Evolutionary conservation across 2,329 filamentous ascomycete genomes (phyloP).

Genomic region (Beauveria australis): DNA sequence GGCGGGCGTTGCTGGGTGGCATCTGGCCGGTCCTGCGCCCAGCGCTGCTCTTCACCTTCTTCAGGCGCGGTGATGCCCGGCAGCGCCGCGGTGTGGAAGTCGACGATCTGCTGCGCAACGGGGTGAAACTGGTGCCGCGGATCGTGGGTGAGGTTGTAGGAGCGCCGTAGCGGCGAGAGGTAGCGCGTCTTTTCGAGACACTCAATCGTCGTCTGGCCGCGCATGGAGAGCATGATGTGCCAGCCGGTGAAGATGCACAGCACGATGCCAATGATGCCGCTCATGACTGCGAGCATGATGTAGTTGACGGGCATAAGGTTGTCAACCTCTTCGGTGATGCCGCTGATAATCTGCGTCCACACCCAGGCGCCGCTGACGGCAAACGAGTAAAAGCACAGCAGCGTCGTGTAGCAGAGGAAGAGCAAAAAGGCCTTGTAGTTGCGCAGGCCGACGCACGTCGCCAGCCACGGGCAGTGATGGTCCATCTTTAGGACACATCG

Average conservation of each 20-base stretch:
- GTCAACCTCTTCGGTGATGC: conserved; percentile 59
- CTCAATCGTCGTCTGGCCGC: conserved; percentile 89
- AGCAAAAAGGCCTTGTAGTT: conserved; percentile 96
- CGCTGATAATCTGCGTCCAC: conserved; percentile 69
- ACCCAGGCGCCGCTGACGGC: conserved; percentile 73
- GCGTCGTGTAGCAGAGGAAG: conserved; percentile 79
- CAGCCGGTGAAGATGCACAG: conserved; percentile 82
- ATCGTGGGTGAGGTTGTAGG: conserved; percentile 56
- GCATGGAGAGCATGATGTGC: conserved; percentile 75
- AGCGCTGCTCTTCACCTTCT: conserved; percentile 61
- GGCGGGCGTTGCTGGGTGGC: conserved; percentile 19
- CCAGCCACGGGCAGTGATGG: conserved; percentile 97
- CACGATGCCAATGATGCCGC: conserved; percentile 86
- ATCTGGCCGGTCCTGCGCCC: conserved; percentile 16
- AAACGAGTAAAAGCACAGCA: conserved; percentile 80
- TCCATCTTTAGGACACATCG: conserved; percentile 99
- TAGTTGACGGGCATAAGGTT: conserved; percentile 82
- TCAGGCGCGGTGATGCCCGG: conserved; percentile 74
- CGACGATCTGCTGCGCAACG: conserved; percentile 63
- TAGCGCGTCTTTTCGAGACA: conserved; percentile 94
- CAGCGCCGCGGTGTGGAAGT: conserved; percentile 73
- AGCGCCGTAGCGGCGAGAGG: conserved; percentile 65
- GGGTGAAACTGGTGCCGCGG: conserved; percentile 41
- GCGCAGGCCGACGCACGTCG: conserved; percentile 84
- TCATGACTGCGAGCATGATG: conserved; percentile 76